Percentiles rank a stretch among this genome's conserved stretches.
phyloP scores from a whole-genome alignment of 192 early-diverging fungal species.

The Borealophlyctis nickersoniae region DNA sequence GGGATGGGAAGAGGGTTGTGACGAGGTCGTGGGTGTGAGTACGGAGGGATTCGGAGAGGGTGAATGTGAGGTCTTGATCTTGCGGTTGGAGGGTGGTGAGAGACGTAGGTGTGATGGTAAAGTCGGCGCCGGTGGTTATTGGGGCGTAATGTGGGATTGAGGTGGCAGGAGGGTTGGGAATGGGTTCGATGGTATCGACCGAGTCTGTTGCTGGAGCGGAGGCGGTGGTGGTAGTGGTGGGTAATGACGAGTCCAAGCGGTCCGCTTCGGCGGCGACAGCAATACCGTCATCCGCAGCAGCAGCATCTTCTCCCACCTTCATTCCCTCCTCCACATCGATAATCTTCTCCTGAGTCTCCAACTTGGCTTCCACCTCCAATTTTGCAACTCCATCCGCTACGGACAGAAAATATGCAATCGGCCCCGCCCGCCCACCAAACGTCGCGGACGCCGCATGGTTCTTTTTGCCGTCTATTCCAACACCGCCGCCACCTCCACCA shows the following conservation, averaged over 20 bases:
- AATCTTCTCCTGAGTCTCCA: background rate
- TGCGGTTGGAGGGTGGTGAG: background rate
- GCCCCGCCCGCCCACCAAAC: background rate
- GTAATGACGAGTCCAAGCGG: background rate
- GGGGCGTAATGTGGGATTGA: background rate
- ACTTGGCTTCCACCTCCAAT: background rate
- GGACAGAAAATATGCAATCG: background rate
- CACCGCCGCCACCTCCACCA: background rate
- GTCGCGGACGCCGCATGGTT: background rate
- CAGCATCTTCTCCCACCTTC: background rate
- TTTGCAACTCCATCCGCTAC: background rate
- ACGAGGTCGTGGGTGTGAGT: background rate
- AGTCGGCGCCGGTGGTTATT: background rate
- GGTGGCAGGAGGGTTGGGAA: background rate
- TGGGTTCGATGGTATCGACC: background rate
- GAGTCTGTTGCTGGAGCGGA: background rate
- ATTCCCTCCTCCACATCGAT: background rate
- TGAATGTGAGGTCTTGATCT: background rate
- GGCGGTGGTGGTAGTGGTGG: conserved; percentile 4
- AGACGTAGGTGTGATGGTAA: background rate
- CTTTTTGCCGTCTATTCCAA: background rate
- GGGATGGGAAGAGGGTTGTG: background rate
- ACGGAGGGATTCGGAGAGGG: too few species aligned
- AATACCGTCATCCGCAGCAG: background rate
- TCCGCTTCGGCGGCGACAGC: background rate